phyloP scores from a whole-genome alignment of 345 rosid species.

The Brassica napus region Da-Ae NC_063449.1:45667501-45668000 shows the following conservation, averaged over 20 bases:
- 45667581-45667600: too few species aligned
- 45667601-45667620: too few species aligned
- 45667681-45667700: too few species aligned
- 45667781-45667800: not conserved
- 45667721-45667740: too few species aligned
- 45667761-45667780: not conserved
- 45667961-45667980: not conserved
- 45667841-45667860: not conserved
- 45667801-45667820: not conserved
- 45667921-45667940: not conserved
- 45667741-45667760: not conserved
- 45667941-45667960: not conserved
- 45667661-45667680: too few species aligned
- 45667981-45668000: conserved; percentile 12
- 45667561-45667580: too few species aligned
- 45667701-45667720: too few species aligned
- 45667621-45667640: too few species aligned
- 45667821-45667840: not conserved
- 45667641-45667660: too few species aligned
- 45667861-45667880: not conserved
- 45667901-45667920: not conserved
- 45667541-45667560: too few species aligned
- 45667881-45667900: not conserved
- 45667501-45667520: not conserved
- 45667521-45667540: too few species aligned